Base-by-base conservation (phyloP, 805 yeast species). In the Millerozyma miso region DNA sequence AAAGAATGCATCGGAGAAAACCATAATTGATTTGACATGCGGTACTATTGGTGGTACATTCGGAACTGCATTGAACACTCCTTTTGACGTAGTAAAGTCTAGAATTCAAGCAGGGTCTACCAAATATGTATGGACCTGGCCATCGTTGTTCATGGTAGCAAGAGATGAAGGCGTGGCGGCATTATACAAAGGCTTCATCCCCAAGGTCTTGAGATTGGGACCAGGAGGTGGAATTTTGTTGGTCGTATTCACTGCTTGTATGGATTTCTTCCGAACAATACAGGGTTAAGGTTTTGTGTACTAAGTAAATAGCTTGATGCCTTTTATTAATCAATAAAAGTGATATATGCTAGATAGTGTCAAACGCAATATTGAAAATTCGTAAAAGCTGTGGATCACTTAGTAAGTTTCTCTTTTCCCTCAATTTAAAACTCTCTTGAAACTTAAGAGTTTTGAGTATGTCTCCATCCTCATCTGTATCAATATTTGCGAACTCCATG, bases 141-240 rank as follows among this genome's bases (percentile, higher is more conserved):
- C 97, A 33, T 78, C 95, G 3, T 69, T 93, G 45, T 60, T 74
- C 35, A 74, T 81, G 15, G 87, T 93, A 18, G 80, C 81, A 56
- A 80, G 73, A 62, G 98, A 91, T 68, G 99, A 93, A 75, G 99
- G 99, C 23, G 79, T 88, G 55, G 73, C 69, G 38, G 97, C 98
- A 5, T 77, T 93, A 45, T 91, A 90, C 69, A 91, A 90, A 72
- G 99, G 99, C 33, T 91, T 93, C 79, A 62, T 90, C 50, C 99
- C 99, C 53, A 93, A 93, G 75, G 97, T 93, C 10, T 75, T 93
- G 60, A 83, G 99, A 78, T 76, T 93, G 53, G 99, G 98, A 38
- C 99, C 99, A 47, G 99, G 99, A 60, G 99, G 99, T 65, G 99
- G 99, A 74, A 89, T 93, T 53, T 73, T 93, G 59, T 77, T 93